These are phyloP conservation scores for Saccharomycopsis sp. DNA, from an alignment of 805 yeast species.

Conservation along the genomic window DNA sequence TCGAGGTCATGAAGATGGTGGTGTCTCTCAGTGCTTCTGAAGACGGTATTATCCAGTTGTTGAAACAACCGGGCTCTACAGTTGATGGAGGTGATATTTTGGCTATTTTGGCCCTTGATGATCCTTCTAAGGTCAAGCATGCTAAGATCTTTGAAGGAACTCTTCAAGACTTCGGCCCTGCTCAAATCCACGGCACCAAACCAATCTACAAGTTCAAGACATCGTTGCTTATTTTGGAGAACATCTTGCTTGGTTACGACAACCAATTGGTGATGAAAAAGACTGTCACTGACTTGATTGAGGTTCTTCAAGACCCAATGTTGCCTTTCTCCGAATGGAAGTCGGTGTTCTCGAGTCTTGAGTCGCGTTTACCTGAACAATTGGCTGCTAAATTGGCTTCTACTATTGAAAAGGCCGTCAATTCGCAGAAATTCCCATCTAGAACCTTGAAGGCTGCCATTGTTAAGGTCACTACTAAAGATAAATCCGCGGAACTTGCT, in stretches of 20 bases:
- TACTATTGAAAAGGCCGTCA: constrained; percentile 55
- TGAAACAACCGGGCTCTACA: constrained; percentile 98
- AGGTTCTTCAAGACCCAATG: constrained; percentile 67
- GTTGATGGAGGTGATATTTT: constrained; percentile 94
- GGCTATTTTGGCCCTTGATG: constrained; percentile 91
- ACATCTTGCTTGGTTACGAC: constrained; percentile 87
- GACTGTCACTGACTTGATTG: constrained; percentile 66
- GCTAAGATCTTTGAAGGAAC: constrained; percentile 94
- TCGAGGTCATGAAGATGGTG: constrained; percentile 99
- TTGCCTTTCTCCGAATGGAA: constrained; percentile 94
- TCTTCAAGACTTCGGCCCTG: constrained; percentile 81
- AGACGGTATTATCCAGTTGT: constrained; percentile 83
- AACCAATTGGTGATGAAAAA: constrained; percentile 91
- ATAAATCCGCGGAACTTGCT: constrained; percentile 46
- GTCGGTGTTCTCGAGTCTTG: constrained; percentile 79
- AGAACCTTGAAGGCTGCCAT: constrained; percentile 70
- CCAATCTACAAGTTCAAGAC: constrained; percentile 68
- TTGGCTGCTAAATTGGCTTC: constrained; percentile 62
- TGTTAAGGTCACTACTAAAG: constrained; percentile 49
- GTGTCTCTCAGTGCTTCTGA: constrained; percentile 95
- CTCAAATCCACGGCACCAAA: constrained; percentile 75
- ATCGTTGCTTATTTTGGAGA: constrained; percentile 53
- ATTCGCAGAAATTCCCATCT: constrained; percentile 71
- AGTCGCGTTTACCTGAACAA: constrained; percentile 77
- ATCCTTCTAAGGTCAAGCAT: constrained; percentile 94